phyloP scores from a whole-genome alignment of 2,329 filamentous ascomycete species.

The Peltaster fructicola region DNA sequence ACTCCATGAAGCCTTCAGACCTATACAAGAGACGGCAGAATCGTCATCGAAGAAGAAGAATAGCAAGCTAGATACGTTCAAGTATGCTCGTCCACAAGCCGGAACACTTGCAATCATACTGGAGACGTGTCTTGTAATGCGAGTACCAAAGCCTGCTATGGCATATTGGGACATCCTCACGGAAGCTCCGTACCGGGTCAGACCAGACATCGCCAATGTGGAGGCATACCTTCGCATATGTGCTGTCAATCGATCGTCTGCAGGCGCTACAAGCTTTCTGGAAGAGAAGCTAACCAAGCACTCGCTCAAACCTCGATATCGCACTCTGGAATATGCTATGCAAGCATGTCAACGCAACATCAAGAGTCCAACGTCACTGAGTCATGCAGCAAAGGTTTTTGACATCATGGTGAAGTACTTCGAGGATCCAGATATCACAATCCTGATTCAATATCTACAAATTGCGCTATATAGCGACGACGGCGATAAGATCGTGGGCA shows the following conservation, averaged over 20 bases:
- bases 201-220: conserved; percentile 57
- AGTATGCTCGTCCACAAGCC: conserved; percentile 32
- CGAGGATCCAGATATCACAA: conserved; percentile 31
- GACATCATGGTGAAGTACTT: conserved; percentile 38
- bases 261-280: conserved; percentile 42
- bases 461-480: conserved; percentile 30
- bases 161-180: conserved; percentile 67
- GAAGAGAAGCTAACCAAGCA: conserved; percentile 15
- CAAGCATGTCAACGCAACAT: conserved; percentile 57
- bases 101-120: conserved; percentile 52
- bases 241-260: conserved; percentile 47
- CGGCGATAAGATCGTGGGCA: conserved; percentile 11
- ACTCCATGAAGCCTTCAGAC: conserved; percentile 11
- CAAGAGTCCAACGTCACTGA: conserved; percentile 52
- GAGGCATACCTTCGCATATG: conserved; percentile 50
- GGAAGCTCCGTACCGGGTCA: conserved; percentile 35
- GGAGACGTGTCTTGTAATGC: conserved; percentile 42
- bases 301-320: conserved; percentile 19
- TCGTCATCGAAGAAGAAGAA: too few species aligned
- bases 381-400: conserved; percentile 47
- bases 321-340: conserved; percentile 56
- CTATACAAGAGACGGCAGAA: conserved; percentile 6
- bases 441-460: conserved; percentile 39
- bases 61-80: conserved; percentile 6
- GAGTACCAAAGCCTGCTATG: conserved; percentile 42